A percentile compares a stretch with the other conserved stretches of the same genome.
phyloP scores from a whole-genome alignment of 2,329 filamentous ascomycete species.

The Helotiales sp. region DNA sequence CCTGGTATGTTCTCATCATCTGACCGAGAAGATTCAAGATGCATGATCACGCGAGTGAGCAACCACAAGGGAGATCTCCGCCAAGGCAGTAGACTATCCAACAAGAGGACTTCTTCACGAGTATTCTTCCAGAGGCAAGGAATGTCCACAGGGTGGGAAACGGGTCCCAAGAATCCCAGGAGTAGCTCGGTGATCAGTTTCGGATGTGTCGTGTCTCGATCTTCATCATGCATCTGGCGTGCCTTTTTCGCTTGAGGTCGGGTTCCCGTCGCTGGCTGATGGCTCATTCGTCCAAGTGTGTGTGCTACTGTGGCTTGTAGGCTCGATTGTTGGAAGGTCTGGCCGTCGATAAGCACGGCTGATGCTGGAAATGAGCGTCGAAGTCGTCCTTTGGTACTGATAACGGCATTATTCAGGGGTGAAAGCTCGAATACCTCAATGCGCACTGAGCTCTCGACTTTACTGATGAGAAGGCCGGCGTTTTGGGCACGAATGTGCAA shows the following conservation, averaged over 20 bases:
- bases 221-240: slow-evolving; percentile 32
- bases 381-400: slow-evolving; percentile 40
- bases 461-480: slow-evolving; percentile 43
- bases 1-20: neutral
- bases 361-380: slow-evolving; percentile 45
- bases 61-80: slow-evolving; percentile 54
- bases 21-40: slow-evolving; percentile 29
- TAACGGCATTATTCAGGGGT: slow-evolving; percentile 39
- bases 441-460: neutral
- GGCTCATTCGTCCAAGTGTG: slow-evolving; percentile 9
- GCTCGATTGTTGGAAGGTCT: slow-evolving; percentile 23
- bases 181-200: slow-evolving; percentile 52
- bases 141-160: slow-evolving; percentile 34
- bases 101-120: slow-evolving; percentile 53
- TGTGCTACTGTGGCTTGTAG: slow-evolving; percentile 22
- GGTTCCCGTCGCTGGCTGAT: neutral
- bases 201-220: slow-evolving; percentile 50
- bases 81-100: slow-evolving; percentile 42
- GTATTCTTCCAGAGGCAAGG: slow-evolving; percentile 48
- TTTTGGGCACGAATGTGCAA: slow-evolving; percentile 46
- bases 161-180: slow-evolving; percentile 41
- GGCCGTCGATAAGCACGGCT: slow-evolving; percentile 34
- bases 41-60: slow-evolving; percentile 51
- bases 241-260: slow-evolving; percentile 1
- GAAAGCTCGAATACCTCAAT: slow-evolving; percentile 50